Base-by-base conservation (phyloP, 2,329 filamentous ascomycete species). In the Grosmannia huntii region DNA sequence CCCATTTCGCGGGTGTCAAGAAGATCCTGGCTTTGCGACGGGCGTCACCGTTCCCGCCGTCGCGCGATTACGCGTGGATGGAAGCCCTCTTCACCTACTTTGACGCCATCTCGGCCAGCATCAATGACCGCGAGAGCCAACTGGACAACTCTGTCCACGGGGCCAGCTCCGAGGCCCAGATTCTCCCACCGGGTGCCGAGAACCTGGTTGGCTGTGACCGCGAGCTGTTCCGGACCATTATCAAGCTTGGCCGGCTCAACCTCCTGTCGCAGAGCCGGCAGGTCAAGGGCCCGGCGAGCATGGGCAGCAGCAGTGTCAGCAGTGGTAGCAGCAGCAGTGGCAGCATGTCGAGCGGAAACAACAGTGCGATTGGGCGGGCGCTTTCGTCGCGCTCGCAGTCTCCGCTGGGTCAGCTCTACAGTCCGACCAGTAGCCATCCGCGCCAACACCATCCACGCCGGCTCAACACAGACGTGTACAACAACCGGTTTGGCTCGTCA, bases 1-100 rank as follows among this genome's bases (percentile, higher is more conserved):
- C 89, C 0, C 92, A 96, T 68, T 90, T 96, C 66, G 90, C 90
- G 0, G 91, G 92, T 0, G 90, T 96, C 46, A 91, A 90, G 72
- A 95, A 95, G 75, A 83, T 97, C 36, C 79, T 96, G 12, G 82
- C 85, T 4, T 82, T 96, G 73, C 81, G 90, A 60, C 81, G 86
- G 63, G 69, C 73, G 4, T 75, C 74, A 25, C 72, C 74, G 0
- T 73, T 71, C 58, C 82, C 68, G 72, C 78, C 68, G 66, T 83
- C 66, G 70, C 81, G 83, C 55, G 87, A 90, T 61, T 87, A 89
- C 60, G 83, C 85, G 14, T 96, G 91, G 91, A 92, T 96, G 75
- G 89, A 95, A 66, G 85, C 89, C 49, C 84, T 96, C 64, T 96
- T 96, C 67, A 94, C 89, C 38, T 95, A 92, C 78, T 95, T 95